These are phyloP conservation scores for Eimeria sp. DNA, from an alignment of 169 alveolate genomes.

Conservation along the genomic window DNA sequence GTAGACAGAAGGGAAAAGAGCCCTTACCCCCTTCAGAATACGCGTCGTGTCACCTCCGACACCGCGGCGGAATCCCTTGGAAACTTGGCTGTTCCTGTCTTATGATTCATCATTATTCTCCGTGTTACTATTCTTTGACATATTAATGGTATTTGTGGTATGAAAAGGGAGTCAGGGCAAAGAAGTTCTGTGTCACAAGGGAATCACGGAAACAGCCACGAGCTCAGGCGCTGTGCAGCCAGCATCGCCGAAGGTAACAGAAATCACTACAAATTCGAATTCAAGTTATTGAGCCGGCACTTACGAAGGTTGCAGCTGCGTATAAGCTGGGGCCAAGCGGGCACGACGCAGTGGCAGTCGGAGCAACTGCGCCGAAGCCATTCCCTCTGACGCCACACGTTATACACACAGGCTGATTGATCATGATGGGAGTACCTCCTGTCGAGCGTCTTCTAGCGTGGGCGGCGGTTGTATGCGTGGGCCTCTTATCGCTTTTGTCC, in stretches of 20 bases:
- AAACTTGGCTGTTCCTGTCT: not conserved
- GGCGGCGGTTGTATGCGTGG: not conserved
- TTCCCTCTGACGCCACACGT: not conserved
- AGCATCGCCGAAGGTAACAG: not conserved
- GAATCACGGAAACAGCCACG: not conserved
- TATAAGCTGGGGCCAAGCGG: not conserved
- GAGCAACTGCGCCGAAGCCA: not conserved
- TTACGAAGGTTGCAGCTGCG: not conserved
- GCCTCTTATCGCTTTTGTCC: not conserved
- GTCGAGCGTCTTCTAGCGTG: not conserved
- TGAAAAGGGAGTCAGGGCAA: not conserved
- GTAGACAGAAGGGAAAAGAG: not conserved
- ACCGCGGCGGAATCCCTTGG: not conserved
- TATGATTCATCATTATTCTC: not conserved
- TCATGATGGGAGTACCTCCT: not conserved
- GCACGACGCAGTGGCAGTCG: not conserved
- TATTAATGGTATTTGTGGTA: not conserved
- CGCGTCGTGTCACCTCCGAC: conserved; percentile 15
- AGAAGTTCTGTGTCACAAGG: not conserved
- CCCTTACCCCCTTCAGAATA: not conserved
- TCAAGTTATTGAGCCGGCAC: not conserved
- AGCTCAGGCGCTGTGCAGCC: not conserved
- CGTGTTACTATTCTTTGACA: not conserved
- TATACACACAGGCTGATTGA: not conserved
- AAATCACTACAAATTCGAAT: not conserved